These are phyloP conservation scores for Auriscalpium microsporum DNA, from an alignment of 768 basidiomycete genomes.

Conservation along the genomic window DNA sequence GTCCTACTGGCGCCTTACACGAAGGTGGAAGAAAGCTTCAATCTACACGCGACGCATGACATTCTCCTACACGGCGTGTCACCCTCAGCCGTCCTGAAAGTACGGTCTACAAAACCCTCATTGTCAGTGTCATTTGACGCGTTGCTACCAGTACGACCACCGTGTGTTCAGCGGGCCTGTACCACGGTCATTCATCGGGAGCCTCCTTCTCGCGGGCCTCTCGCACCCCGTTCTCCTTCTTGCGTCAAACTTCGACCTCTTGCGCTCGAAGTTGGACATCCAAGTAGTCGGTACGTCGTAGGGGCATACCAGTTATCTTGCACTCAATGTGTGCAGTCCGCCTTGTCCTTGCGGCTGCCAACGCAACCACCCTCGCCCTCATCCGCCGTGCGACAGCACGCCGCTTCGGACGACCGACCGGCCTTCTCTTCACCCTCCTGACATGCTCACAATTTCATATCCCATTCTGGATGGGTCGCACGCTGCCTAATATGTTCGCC, in stretches of 20 bases:
- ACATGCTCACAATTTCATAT: slow-evolving; percentile 83
- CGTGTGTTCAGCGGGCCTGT: slow-evolving; percentile 81
- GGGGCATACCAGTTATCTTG: background rate
- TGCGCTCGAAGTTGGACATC: slow-evolving; percentile 52
- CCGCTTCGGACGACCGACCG: slow-evolving; percentile 55
- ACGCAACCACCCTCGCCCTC: slow-evolving; percentile 52
- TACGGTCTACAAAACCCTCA: background rate
- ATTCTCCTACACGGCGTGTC: slow-evolving; percentile 66
- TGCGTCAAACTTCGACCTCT: slow-evolving; percentile 32
- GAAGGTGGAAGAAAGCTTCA: slow-evolving; percentile 98
- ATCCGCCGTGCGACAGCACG: slow-evolving; percentile 52
- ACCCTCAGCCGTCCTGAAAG: slow-evolving; percentile 38
- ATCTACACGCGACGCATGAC: slow-evolving; percentile 87
- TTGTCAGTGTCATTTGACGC: background rate
- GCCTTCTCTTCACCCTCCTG: slow-evolving; percentile 57
- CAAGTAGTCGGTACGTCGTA: slow-evolving; percentile 55
- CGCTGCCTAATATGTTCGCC: slow-evolving; percentile 92
- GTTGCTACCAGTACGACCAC: slow-evolving; percentile 72
- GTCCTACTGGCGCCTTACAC: slow-evolving; percentile 79
- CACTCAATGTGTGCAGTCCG: slow-evolving; percentile 44
- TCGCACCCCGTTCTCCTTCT: slow-evolving; percentile 40
- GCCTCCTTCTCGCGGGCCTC: slow-evolving; percentile 55
- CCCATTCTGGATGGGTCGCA: slow-evolving; percentile 89
- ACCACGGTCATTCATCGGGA: slow-evolving; percentile 80
- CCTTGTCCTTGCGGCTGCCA: slow-evolving; percentile 57